phyloP scores from a whole-genome alignment of 2,329 filamentous ascomycete species.

The Stylonectria norvegica region DNA sequence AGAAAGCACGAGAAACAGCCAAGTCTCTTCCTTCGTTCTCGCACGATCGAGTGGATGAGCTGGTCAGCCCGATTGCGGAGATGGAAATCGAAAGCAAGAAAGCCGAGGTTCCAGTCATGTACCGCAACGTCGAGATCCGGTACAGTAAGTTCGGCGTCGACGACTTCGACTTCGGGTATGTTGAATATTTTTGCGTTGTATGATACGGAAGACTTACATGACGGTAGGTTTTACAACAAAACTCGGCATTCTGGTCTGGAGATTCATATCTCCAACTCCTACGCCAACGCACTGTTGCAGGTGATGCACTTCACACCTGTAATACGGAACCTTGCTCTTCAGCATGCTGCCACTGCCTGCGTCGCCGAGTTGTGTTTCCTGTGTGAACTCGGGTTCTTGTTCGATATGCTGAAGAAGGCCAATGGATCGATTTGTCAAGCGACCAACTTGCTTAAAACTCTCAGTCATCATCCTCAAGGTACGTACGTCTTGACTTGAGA shows the following conservation, averaged over 20 bases:
- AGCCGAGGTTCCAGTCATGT: slow-evolving; percentile 81
- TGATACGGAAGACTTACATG: slow-evolving; percentile 14
- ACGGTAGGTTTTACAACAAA: slow-evolving; percentile 83
- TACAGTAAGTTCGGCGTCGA: slow-evolving; percentile 99
- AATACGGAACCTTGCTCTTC: slow-evolving; percentile 80
- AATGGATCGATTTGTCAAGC: slow-evolving; percentile 92
- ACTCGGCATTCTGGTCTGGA: slow-evolving; percentile 89
- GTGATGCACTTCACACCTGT: slow-evolving; percentile 87
- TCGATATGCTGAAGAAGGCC: slow-evolving; percentile 97
- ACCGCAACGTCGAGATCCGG: slow-evolving; percentile 94
- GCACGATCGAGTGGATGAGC: slow-evolving; percentile 51
- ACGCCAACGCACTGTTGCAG: slow-evolving; percentile 88
- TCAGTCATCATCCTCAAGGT: slow-evolving; percentile 79
- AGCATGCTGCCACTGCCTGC: slow-evolving; percentile 84
- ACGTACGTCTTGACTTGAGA: slow-evolving; percentile 17
- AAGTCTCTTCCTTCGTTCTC: slow-evolving; percentile 41
- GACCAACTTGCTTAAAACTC: slow-evolving; percentile 87
- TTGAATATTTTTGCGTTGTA: slow-evolving; percentile 10
- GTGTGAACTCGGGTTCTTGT: slow-evolving; percentile 91
- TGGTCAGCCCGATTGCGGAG: slow-evolving; percentile 63
- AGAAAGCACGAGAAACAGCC: slow-evolving; percentile 73
- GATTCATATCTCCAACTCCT: slow-evolving; percentile 95
- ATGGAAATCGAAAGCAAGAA: slow-evolving; percentile 70
- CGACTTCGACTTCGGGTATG: slow-evolving; percentile 93
- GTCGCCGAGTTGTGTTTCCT: slow-evolving; percentile 79